Evolutionary conservation across 2,329 filamentous ascomycete genomes (phyloP), one percentile per base, ranked within the genome.

Genomic region (Pezicula carpinea): DNA sequence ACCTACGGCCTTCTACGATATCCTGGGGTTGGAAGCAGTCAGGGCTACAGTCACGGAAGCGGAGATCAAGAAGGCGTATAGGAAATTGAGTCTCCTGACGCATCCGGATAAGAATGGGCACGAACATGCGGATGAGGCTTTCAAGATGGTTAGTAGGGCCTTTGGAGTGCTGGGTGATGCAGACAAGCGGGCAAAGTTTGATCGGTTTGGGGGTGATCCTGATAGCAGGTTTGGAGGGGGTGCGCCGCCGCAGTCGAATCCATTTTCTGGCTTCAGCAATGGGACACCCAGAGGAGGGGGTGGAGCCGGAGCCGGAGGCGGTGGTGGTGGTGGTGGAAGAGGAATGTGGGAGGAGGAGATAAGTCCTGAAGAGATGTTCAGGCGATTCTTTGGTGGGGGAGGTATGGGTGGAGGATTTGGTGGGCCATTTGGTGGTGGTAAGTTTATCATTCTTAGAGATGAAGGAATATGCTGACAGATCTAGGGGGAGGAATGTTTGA

Each of bases 101-200:
- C 93, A 99, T 74, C 93, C 93, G 53, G 93, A 99, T 75, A 99
- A 99, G 75, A 99, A 99, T 76, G 91, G 91, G 43, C 91, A 96
- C 66, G 85, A 92, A 32, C 83, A 95, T 50, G 92, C 93, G 46
- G 93, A 96, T 66, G 93, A 99, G 72, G 93, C 93, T 26, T 99
- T 99, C 74, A 99, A 99, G 75, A 87, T 96, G 87, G 90, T 99
- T 19, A 87, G 89, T 61, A 80, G 89, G 59, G 93, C 93, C 14
- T 99, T 99, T 66, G 87, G 95, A 59, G 82, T 97, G 44, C 74
- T 99, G 41, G 92, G 89, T 52, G 93, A 99, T 66, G 80, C 89
- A 62, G 92, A 97, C 55, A 97, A 97, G 80, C 86, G 89, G 64
- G 76, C 85, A 14, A 89, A 87, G 67, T 99, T 78, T 64, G 93